A percentile compares a stretch with the other conserved stretches of the same genome.
These are phyloP conservation scores for Fusarium sp. DNA, from an alignment of 2,329 filamentous ascomycete species.

Conservation along the genomic window DNA sequence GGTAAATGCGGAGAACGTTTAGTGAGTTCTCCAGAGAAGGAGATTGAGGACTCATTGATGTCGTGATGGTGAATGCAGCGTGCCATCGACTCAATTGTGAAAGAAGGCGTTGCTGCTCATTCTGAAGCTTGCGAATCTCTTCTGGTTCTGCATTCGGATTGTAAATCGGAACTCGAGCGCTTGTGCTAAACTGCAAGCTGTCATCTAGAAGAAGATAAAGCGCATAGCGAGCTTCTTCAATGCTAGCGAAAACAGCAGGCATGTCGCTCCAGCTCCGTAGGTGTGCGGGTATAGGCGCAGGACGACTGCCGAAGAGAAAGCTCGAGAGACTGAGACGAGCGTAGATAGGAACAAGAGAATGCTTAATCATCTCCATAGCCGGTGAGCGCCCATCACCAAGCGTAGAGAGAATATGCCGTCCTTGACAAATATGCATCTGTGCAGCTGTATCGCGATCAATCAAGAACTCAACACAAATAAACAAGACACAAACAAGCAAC, in stretches of 20 bases:
- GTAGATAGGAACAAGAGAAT: constrained; percentile 58
- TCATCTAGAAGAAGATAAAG: constrained; percentile 57
- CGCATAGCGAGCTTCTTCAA: constrained; percentile 47
- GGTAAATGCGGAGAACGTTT: constrained; percentile 53
- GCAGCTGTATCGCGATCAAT: constrained; percentile 61
- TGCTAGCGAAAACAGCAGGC: constrained; percentile 50
- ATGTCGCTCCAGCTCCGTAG: constrained; percentile 49
- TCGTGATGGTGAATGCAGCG: constrained; percentile 47
- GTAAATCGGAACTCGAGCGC: constrained; percentile 44
- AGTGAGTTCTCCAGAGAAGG: constrained; percentile 22
- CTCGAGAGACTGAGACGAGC: constrained; percentile 56
- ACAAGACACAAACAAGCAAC: constrained; percentile 61
- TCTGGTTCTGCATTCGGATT: constrained; percentile 39
- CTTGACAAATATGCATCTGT: constrained; percentile 58
- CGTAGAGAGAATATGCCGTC: constrained; percentile 55
- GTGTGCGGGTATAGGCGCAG: constrained; percentile 51
- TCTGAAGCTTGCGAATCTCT: constrained; percentile 44
- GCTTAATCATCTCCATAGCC: constrained; percentile 54
- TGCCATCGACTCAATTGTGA: constrained; percentile 48
- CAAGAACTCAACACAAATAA: constrained; percentile 66
- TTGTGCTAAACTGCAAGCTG: constrained; percentile 52
- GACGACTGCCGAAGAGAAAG: constrained; percentile 55
- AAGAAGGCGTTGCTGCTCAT: constrained; percentile 51
- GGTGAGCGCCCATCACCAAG: constrained; percentile 46
- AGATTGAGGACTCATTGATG: constrained; percentile 40